Base-by-base conservation (phyloP, 225 moss, liverwort and hornwort genomes). In the Marchantia polymorpha region DNA sequence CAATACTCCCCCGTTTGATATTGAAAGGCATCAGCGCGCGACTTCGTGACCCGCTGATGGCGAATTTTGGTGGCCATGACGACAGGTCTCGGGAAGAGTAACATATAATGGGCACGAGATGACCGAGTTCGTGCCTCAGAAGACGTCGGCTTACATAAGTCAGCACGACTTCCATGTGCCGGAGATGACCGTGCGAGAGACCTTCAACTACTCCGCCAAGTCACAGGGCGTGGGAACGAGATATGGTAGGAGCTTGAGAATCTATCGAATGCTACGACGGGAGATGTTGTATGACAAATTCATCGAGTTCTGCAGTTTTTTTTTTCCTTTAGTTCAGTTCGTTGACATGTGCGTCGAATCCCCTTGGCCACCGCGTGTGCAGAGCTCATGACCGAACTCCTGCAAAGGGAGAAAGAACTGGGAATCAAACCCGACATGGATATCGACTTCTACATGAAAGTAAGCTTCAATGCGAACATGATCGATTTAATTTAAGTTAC, bases 401-500 rank as follows among this genome's bases (percentile, higher is more conserved):
- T 90, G 1, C 92, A 76, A 84, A 87, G 86, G 79, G 95, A 95
- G 79, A 93, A 92, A 71, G 91, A 95, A 82, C 89, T 91, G 31
- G 91, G 93, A 31, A 92, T 95, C 27, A 86, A 90, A 52, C 93
- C 93, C 7, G 95, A 95, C 72, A 85, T 88, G 77, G 92, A 91
- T 17, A 87, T 95, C 52, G 95, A 95, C 73, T 86, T 89, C 16
- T 95, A 90, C 80, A 91, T 93, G 95, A 95, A 95, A 84, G 94
- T 93, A 31, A 39, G 81, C 25, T 20, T 27, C 9, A 26, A 58
- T 29, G 31, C 26, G 19, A 59, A 59, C 30, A 9, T 59, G 56
- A n/a, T n/a, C n/a, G n/a, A n/a, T n/a, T n/a, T n/a, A n/a, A n/a
- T n/a, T n/a, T n/a, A n/a, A n/a, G n/a, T n/a, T n/a, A n/a, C n/a